phyloP scores from a whole-genome alignment of 805 yeast genomes.

The Lipomyces oligophaga region DNA sequence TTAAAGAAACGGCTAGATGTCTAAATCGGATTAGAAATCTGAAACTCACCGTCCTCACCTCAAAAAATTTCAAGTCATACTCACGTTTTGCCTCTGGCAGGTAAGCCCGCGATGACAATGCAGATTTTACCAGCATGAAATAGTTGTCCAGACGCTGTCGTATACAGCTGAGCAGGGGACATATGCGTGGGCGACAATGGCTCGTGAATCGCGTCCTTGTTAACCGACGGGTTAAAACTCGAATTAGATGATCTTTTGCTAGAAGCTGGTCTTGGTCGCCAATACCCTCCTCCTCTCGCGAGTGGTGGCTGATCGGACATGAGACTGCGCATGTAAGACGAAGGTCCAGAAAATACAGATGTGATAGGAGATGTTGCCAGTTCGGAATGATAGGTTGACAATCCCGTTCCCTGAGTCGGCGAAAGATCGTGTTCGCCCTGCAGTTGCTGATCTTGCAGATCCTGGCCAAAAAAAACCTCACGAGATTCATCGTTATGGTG shows the following conservation, averaged over 20 bases:
- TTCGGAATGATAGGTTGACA: slow-evolving; percentile 27
- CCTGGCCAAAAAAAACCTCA: too few species aligned
- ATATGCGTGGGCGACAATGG: slow-evolving; percentile 58
- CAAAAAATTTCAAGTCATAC: slow-evolving; percentile 2
- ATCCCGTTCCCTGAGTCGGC: too few species aligned
- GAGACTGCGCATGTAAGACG: slow-evolving; percentile 2
- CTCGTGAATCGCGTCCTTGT: slow-evolving; percentile 63
- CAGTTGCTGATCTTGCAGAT: too few species aligned
- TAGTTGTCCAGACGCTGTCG: slow-evolving; percentile 86
- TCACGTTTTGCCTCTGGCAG: slow-evolving; percentile 88
- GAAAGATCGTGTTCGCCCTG: too few species aligned
- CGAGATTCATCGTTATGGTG: too few species aligned
- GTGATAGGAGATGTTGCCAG: slow-evolving; percentile 29
- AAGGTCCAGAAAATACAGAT: slow-evolving; percentile 11
- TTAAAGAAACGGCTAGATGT: slow-evolving; percentile 82
- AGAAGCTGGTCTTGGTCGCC: background rate
- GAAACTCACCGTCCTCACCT: background rate
- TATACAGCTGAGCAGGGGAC: slow-evolving; percentile 88
- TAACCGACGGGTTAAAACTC: slow-evolving; percentile 28
- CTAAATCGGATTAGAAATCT: slow-evolving; percentile 2
- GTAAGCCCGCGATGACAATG: slow-evolving; percentile 84
- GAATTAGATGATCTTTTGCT: slow-evolving; percentile 2
- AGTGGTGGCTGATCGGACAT: background rate
- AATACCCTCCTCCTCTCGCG: slow-evolving; percentile 15
- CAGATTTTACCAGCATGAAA: slow-evolving; percentile 95